Base-by-base conservation (phyloP, 495 filamentous ascomycete species). In the Letharia lupina region DNA sequence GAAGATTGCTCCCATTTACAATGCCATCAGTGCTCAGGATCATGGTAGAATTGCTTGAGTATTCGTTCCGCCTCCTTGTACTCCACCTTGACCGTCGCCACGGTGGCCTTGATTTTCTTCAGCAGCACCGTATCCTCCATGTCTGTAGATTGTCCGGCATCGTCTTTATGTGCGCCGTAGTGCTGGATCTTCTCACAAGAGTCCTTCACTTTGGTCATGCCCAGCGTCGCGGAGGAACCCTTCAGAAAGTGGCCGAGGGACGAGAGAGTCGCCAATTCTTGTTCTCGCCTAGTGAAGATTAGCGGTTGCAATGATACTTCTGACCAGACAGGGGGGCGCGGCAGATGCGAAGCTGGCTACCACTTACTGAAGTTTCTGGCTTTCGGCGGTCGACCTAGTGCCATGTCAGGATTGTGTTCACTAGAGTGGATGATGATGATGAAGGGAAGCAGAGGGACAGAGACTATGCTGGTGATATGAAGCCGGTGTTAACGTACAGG, bases 181-280 rank as follows among this genome's bases (percentile, higher is more conserved):
- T 97, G 88, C 75, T 98, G 94, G 70, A 98, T 96, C 81, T 95
- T 90, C 76, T 97, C 93, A 75, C 94, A 98, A 63, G 83, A 86
- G 70, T 97, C 92, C 74, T 91, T 91, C 72, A 98, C 89, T 77
- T 96, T 95, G 70, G 80, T 90, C 48, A 98, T 83, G 33, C 94
- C 94, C 61, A 98, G 85, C 10, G 95, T 98, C 28, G 94, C 94
- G 13, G 93, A 96, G n/a, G 93, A 97, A 48, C 94, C 94, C 77
- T 98, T 98, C 63, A 98, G 80, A 79, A 96, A 98, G 77, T 98
- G 94, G 35, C 94, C 94, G 37, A 96, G 85, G 20, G 80, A 80
- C 23, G 93, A 96, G 20, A 98, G 86, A 64, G 85, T 78, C 5
- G 75, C 74, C 47, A 97, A 86, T 66, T 96, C 81, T 67, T 79